Evolutionary conservation across 257 asterid genomes (phyloP).

Genomic region (Jacaranda copaia): DNA sequence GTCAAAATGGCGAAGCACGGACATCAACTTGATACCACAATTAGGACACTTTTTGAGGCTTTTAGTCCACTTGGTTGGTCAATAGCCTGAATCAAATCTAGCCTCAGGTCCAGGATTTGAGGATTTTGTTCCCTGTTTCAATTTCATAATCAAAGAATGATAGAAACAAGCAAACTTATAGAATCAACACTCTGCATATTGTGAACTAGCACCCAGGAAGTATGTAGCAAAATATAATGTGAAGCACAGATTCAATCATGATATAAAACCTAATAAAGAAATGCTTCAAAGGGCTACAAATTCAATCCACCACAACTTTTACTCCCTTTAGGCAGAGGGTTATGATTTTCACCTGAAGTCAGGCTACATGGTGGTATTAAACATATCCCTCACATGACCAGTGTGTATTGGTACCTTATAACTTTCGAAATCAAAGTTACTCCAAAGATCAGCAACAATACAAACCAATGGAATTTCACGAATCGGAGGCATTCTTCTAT

Average conservation of each 20-base stretch:
- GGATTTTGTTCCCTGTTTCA: too few species aligned
- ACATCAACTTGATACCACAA: too few species aligned
- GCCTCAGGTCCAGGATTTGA: too few species aligned
- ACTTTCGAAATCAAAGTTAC: constrained; percentile 8
- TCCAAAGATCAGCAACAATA: not conserved
- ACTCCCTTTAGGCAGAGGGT: not conserved
- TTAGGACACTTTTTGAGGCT: too few species aligned
- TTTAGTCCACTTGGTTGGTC: too few species aligned
- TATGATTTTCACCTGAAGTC: not conserved
- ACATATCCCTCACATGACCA: not conserved
- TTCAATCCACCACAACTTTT: not conserved
- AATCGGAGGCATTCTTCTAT: not conserved
- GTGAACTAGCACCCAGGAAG: not conserved
- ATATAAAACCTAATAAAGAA: not conserved
- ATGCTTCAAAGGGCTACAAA: not conserved
- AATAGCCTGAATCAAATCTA: too few species aligned
- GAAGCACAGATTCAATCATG: not conserved
- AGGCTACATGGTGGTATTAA: not conserved
- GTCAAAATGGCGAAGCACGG: too few species aligned
- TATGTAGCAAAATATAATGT: not conserved
- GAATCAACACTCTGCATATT: not conserved
- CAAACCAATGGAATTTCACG: not conserved
- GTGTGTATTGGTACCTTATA: not conserved
- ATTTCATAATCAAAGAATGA: too few species aligned
- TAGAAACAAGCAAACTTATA: not conserved